Evolutionary conservation across 306 rosid species (phyloP).

Genomic region (Lablab purpureus): DNA sequence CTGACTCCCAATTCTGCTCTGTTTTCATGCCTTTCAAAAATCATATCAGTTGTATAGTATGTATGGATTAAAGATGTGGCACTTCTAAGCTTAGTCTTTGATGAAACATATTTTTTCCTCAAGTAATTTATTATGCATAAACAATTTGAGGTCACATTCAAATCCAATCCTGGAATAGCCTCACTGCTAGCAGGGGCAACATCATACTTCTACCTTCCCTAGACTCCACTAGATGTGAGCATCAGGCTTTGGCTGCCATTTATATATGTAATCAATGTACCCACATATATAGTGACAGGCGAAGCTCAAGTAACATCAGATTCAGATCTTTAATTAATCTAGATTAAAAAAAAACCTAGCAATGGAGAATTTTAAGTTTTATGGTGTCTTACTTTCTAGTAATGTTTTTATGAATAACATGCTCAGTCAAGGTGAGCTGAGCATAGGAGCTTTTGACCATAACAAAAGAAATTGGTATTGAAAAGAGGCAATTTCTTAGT

Average conservation of each 20-base stretch:
- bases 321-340: slow-evolving; percentile 31
- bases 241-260: not conserved
- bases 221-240: not conserved
- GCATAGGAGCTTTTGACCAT: slow-evolving; percentile 5
- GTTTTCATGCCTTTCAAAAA: not conserved
- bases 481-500: slow-evolving; percentile 10
- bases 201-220: not conserved
- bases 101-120: slow-evolving; percentile 18
- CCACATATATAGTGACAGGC: not conserved
- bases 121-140: not conserved
- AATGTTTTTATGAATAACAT: slow-evolving; percentile 9
- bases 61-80: not conserved
- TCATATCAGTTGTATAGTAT: not conserved
- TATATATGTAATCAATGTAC: not conserved
- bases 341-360: not conserved
- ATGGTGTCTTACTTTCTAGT: not conserved
- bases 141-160: not conserved
- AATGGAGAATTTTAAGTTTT: not conserved
- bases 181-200: not conserved
- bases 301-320: slow-evolving; percentile 25
- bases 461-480: not conserved
- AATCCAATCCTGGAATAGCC: not conserved
- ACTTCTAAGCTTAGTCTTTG: not conserved
- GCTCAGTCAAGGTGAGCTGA: not conserved
- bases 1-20: not conserved